A percentile compares a stretch with the other conserved stretches of the same genome.
phyloP scores from a whole-genome alignment of 306 rosid genomes.

The Hylodesmum podocarpum region DNA sequence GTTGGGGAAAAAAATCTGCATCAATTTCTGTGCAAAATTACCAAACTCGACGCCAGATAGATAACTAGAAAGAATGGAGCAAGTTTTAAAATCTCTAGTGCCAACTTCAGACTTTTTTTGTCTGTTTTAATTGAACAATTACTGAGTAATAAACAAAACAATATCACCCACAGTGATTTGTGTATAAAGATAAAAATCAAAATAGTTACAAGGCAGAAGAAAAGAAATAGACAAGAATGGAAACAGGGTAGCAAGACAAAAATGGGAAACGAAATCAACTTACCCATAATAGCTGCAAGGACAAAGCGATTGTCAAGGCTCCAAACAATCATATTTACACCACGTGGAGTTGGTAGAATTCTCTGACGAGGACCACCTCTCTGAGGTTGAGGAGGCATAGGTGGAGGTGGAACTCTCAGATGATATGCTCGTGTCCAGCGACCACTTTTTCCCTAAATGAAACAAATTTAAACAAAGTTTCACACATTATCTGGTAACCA shows the following conservation, averaged over 20 bases:
- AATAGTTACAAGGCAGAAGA: not conserved
- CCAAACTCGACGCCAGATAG: not conserved
- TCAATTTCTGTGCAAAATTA: not conserved
- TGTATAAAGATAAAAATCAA: not conserved
- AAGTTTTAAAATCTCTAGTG: not conserved
- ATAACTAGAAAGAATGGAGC: not conserved
- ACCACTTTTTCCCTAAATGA: conserved; percentile 78
- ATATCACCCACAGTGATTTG: conserved; percentile 2
- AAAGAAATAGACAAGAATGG: not conserved
- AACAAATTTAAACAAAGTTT: conserved; percentile 8
- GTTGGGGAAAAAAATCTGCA: not conserved
- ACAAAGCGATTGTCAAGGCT: conserved; percentile 99
- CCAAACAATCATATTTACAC: conserved; percentile 99
- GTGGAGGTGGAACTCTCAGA: conserved; percentile 98
- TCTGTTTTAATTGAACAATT: not conserved
- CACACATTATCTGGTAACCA: not conserved
- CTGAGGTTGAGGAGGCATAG: conserved; percentile 91
- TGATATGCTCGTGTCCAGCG: conserved; percentile 98
- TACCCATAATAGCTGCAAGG: conserved; percentile 99
- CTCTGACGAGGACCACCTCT: conserved; percentile 98
- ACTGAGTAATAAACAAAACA: conserved; percentile 12
- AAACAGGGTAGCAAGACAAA: conserved; percentile 4
- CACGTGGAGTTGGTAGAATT: conserved; percentile 97
- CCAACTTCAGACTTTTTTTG: not conserved
- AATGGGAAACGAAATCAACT: conserved; percentile 28